Conservation (phyloP, 2,329 filamentous ascomycete species). For the Chaetomiaceae sp. region DNA sequence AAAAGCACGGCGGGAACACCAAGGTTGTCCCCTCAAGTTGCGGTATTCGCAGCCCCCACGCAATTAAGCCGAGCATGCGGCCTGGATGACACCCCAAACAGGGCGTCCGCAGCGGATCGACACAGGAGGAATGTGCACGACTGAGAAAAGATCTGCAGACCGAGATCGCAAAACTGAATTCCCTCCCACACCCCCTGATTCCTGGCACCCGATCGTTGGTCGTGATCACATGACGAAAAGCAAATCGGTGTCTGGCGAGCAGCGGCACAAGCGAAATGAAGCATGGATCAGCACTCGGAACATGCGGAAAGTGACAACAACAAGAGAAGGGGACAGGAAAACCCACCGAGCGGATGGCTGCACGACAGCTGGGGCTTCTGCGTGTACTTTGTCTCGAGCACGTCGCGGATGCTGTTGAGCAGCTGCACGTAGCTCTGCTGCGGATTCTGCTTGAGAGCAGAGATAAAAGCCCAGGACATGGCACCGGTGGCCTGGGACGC, state of each 20-base stretch:
- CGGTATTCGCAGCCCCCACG: too few species aligned
- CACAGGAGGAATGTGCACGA: too few species aligned
- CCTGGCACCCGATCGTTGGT: neutral
- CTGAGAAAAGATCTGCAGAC: too few species aligned
- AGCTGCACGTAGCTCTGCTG: constrained; percentile 95
- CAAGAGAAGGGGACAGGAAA: neutral
- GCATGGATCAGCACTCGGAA: neutral
- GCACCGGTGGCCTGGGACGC: constrained; percentile 85
- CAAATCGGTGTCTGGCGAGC: constrained; percentile 24
- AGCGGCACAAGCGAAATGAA: constrained; percentile 1
- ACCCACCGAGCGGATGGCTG: constrained; percentile 89
- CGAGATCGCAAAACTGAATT: too few species aligned
- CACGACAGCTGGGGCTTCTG: constrained; percentile 96
- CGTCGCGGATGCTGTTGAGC: constrained; percentile 89
- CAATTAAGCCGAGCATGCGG: too few species aligned
- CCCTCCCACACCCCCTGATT: neutral
- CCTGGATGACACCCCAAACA: too few species aligned
- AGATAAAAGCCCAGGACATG: constrained; percentile 98
- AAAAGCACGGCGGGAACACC: neutral
- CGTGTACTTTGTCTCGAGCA: constrained; percentile 77
- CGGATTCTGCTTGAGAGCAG: constrained; percentile 82
- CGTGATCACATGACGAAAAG: constrained; percentile 27
- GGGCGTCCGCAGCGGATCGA: too few species aligned
- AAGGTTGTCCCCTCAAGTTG: too few species aligned
- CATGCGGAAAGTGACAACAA: neutral